Evolutionary conservation across 352 stramenopile species (phyloP).

Genomic region (Phytophthora idaei): DNA sequence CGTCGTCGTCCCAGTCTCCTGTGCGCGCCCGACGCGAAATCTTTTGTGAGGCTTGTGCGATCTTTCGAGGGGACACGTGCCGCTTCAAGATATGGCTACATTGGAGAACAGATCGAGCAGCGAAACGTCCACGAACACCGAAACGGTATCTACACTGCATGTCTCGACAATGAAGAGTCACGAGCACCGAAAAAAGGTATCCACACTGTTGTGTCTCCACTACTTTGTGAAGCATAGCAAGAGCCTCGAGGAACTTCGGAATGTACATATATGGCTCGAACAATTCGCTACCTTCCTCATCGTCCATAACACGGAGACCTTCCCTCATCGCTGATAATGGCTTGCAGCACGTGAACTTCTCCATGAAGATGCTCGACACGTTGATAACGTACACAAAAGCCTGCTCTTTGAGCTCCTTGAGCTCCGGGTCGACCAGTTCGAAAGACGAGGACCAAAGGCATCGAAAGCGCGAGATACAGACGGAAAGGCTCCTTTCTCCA

Average conservation of each 20-base stretch:
- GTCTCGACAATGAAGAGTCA: too few relatives aligned
- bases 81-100: conserved; percentile 22
- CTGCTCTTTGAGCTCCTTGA: conserved; percentile 92
- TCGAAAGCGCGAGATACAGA: conserved; percentile 93
- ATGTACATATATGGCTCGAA: conserved; percentile 84
- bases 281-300: conserved; percentile 76
- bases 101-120: not conserved
- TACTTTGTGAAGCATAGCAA: conserved; percentile 30
- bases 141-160: too few relatives aligned
- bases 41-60: conserved; percentile 13
- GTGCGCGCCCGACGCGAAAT: not conserved
- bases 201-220: too few relatives aligned
- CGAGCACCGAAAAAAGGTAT: too few relatives aligned
- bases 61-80: conserved; percentile 8
- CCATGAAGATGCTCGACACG: conserved; percentile 97
- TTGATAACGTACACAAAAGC: conserved; percentile 99
- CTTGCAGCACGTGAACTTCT: conserved; percentile 92
- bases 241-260: conserved; percentile 77
- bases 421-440: conserved; percentile 93
- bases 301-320: conserved; percentile 68
- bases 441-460: conserved; percentile 95
- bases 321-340: conserved; percentile 77
- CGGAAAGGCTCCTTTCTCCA: conserved; percentile 95
- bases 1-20: not conserved
- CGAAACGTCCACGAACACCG: conserved; percentile 1